phyloP scores from a whole-genome alignment of 495 filamentous ascomycete species.

The Penicillium desertorum region DNA sequence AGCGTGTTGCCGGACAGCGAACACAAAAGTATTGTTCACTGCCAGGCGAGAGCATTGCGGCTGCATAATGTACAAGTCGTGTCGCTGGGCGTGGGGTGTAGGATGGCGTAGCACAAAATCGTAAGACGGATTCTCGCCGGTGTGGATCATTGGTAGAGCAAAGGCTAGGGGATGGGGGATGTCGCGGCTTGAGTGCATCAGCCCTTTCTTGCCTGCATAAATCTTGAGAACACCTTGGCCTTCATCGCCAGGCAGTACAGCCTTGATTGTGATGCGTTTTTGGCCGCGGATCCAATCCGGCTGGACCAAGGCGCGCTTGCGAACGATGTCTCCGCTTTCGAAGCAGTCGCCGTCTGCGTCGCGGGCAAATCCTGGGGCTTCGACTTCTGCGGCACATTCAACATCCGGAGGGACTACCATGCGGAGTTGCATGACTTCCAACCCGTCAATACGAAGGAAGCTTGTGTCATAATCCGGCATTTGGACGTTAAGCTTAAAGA shows the following conservation, averaged over 20 bases:
- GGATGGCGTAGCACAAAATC: slow-evolving; percentile 92
- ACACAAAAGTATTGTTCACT: slow-evolving; percentile 96
- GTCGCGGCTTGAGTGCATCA: slow-evolving; percentile 94
- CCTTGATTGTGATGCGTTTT: slow-evolving; percentile 92
- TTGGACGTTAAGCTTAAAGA: slow-evolving; percentile 75
- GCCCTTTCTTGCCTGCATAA: slow-evolving; percentile 87
- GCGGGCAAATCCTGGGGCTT: slow-evolving; percentile 72
- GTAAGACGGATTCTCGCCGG: slow-evolving; percentile 87
- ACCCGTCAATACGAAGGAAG: slow-evolving; percentile 76
- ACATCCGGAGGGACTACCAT: slow-evolving; percentile 84
- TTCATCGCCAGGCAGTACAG: slow-evolving; percentile 84
- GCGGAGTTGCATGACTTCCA: slow-evolving; percentile 89
- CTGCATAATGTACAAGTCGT: slow-evolving; percentile 94
- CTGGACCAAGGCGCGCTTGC: slow-evolving; percentile 84
- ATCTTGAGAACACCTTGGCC: slow-evolving; percentile 87
- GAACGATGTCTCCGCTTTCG: slow-evolving; percentile 84
- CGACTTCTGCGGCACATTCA: slow-evolving; percentile 91
- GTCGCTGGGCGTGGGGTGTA: slow-evolving; percentile 91
- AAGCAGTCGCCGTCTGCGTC: slow-evolving; percentile 91
- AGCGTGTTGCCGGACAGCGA: slow-evolving; percentile 89
- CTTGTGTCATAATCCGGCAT: slow-evolving; percentile 92
- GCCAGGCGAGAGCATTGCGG: slow-evolving; percentile 86
- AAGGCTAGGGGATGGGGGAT: slow-evolving; percentile 91
- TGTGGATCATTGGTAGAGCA: slow-evolving; percentile 86
- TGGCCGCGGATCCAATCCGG: slow-evolving; percentile 84